These are phyloP conservation scores for Blastobotrys capitulatus DNA, from an alignment of 1,139 yeast genomes.

Conservation along the genomic window DNA sequence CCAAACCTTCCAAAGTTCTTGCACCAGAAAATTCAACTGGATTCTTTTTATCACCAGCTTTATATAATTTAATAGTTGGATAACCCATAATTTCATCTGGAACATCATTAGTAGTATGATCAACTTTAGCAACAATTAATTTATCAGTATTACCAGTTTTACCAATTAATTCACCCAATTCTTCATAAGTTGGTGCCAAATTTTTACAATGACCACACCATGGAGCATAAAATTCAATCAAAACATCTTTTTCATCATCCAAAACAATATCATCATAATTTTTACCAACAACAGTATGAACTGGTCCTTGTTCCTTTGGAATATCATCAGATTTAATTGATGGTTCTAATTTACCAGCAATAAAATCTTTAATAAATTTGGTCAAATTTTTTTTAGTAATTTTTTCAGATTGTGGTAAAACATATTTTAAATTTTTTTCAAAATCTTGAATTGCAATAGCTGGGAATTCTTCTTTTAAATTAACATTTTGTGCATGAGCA, in stretches of 20 bases:
- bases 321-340: constrained; percentile 79
- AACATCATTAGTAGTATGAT: constrained; percentile 87
- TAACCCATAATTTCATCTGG: constrained; percentile 78
- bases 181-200: constrained; percentile 88
- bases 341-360: constrained; percentile 62
- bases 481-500: constrained; percentile 82
- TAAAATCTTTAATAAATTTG: constrained; percentile 58
- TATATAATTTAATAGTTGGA: constrained; percentile 89
- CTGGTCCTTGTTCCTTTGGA: constrained; percentile 76
- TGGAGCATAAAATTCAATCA: constrained; percentile 94
- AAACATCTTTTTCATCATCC: constrained; percentile 73
- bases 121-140: constrained; percentile 78
- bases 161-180: constrained; percentile 65
- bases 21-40: constrained; percentile 66
- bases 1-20: constrained; percentile 71
- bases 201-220: constrained; percentile 99
- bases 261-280: constrained; percentile 67
- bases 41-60: constrained; percentile 78
- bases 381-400: constrained; percentile 44
- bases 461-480: constrained; percentile 84
- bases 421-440: constrained; percentile 60
- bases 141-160: constrained; percentile 40
- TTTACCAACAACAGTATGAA: constrained; percentile 75
- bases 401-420: constrained; percentile 46
- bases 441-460: constrained; percentile 83